Evolutionary conservation across 2,329 filamentous ascomycete species (phyloP).

Genomic region (Hypoxylon sp.): DNA sequence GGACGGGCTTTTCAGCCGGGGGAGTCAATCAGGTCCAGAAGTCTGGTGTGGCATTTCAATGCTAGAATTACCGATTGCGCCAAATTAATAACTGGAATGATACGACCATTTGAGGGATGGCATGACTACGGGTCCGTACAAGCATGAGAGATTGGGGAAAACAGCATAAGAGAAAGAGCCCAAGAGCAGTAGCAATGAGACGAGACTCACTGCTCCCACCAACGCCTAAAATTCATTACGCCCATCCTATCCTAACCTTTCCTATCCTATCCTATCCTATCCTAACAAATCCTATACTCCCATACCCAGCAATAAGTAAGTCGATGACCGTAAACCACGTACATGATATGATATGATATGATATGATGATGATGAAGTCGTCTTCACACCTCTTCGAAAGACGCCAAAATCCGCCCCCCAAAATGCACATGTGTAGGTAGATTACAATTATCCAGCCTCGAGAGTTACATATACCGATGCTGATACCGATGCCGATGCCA

Average conservation of each 20-base stretch:
- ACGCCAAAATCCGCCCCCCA: slow-evolving; percentile 33
- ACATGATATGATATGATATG: slow-evolving; percentile 33
- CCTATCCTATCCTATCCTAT: slow-evolving; percentile 13
- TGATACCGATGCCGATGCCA: not conserved
- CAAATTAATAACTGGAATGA: not conserved
- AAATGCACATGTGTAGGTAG: slow-evolving; percentile 20
- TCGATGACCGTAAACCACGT: slow-evolving; percentile 30
- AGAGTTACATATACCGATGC: slow-evolving; percentile 11
- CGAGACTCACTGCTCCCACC: slow-evolving; percentile 1
- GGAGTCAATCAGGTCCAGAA: slow-evolving; percentile 86
- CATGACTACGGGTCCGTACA: not conserved
- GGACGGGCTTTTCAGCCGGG: slow-evolving; percentile 92
- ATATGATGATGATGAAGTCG: slow-evolving; percentile 25
- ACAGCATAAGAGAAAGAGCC: not conserved
- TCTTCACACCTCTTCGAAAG: slow-evolving; percentile 14
- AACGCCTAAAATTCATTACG: slow-evolving; percentile 11
- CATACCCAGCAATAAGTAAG: slow-evolving; percentile 3
- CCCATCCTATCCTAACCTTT: slow-evolving; percentile 4
- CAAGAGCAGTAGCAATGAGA: slow-evolving; percentile 17
- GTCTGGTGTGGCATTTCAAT: slow-evolving; percentile 85
- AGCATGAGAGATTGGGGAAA: not conserved
- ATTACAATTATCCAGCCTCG: slow-evolving; percentile 37
- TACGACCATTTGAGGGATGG: not conserved
- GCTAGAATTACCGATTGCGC: slow-evolving; percentile 61
- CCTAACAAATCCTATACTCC: slow-evolving; percentile 9